Conservation (phyloP, 228 moss, liverwort and hornwort genomes). For the Sphagnum fallax region DNA sequence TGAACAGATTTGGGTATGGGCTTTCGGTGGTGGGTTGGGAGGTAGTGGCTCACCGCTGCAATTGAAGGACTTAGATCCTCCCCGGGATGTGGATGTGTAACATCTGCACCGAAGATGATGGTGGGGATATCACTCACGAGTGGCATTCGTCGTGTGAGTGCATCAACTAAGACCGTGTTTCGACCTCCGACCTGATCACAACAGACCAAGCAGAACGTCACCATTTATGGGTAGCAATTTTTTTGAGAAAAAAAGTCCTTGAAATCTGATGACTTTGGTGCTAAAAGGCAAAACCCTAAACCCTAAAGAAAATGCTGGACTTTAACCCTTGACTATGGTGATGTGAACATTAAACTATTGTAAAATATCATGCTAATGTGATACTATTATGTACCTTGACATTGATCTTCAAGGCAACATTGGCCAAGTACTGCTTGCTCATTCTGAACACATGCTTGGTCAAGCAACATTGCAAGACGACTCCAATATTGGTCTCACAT, state of each 20-base stretch:
- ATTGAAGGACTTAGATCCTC: constrained; percentile 99
- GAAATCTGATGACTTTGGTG: too few species aligned
- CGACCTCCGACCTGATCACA: constrained; percentile 77
- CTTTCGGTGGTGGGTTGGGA: too few species aligned
- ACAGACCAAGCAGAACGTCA: background rate
- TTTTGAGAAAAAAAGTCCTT: too few species aligned
- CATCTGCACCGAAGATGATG: constrained; percentile 98
- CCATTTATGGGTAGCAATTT: background rate
- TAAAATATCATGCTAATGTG: too few species aligned
- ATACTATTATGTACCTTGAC: constrained; percentile 53
- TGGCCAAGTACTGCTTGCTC: constrained; percentile 96
- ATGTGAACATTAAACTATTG: too few species aligned
- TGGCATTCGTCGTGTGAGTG: constrained; percentile 71
- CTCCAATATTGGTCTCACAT: constrained; percentile 91
- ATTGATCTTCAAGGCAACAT: constrained; percentile 93
- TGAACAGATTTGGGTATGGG: too few species aligned
- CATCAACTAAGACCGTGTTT: constrained; percentile 94
- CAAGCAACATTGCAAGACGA: constrained; percentile 90
- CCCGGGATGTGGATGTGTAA: constrained; percentile 99
- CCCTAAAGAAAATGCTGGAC: background rate
- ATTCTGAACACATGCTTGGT: constrained; percentile 95
- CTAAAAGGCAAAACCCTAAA: background rate
- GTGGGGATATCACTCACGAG: constrained; percentile 97
- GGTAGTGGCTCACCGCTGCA: constrained; percentile 56
- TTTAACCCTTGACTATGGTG: background rate